Evolutionary conservation across 2,329 filamentous ascomycete species (phyloP), one percentile per base, ranked within the genome.

Genomic region (Ceratocystis papillata): DNA sequence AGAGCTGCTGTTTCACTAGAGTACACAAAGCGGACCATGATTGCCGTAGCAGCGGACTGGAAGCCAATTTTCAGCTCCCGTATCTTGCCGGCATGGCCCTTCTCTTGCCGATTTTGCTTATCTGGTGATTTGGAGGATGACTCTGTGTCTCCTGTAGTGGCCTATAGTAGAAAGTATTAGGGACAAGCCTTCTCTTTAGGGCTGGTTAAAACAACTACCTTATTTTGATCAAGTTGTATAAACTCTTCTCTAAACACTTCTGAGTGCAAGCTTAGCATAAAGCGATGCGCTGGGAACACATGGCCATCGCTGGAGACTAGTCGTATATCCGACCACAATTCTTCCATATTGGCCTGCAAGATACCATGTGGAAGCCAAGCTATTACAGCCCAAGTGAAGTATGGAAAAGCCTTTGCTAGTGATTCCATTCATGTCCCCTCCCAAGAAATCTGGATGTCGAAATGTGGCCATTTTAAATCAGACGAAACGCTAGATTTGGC

Each of bases 251-350:
- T 37, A 30, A 59, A 20, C n/a, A 59, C 55, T n/a, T 3, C 1
- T 7, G 55, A 59, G 17, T 59, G 17, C 5, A 37, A 2, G 28
- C 55, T 37, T 10, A 59, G 30, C 0, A 59, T 59, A 17, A 33
- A 59, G 15, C 55, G 55, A 59, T 59, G 55, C 12, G 6, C 55
- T 37, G 55, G 55, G n/a, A 59, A 59, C 17, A 33, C 33, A 30
- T 2, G 0, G 25, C 28, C 55, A n/a, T 59, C 55, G 17, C 28
- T 59, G 1, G 55, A 59, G 17, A 59, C 30, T 59, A 59, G 28
- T 17, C 15, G 2, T 15, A 59, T 37, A 37, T 59, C 55, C 1
- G 55, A 37, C 55, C 55, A 59, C 3, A 8, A 1, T 10, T 59
- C 28, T 37, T 59, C 55, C 55, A 59, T 59, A 5, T 33, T 37